phyloP scores from a whole-genome alignment of 192 early-diverging fungal species.

The Umbelopsis isabellina region DNA sequence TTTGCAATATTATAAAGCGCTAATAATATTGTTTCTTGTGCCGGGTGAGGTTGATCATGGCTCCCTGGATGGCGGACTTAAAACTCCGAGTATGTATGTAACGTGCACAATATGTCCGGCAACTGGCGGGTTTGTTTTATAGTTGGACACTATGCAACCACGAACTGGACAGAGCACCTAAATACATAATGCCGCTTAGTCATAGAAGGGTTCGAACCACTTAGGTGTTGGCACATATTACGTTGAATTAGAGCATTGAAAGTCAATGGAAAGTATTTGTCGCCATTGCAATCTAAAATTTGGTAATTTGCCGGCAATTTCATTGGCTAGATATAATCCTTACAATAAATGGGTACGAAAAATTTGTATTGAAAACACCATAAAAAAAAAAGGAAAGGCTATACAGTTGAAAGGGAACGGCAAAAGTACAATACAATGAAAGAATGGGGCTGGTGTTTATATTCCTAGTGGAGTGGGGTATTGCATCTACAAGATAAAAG shows the following conservation, averaged over 20 bases:
- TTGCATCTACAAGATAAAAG: not conserved
- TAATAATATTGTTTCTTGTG: too few relatives aligned
- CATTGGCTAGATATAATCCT: not conserved
- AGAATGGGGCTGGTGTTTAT: constrained; percentile 1
- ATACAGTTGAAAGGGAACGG: not conserved
- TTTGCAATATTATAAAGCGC: too few relatives aligned
- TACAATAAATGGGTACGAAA: not conserved
- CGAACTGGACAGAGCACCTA: too few relatives aligned
- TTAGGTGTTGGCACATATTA: not conserved
- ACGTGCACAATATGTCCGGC: too few relatives aligned
- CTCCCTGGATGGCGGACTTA: too few relatives aligned
- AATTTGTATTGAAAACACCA: too few relatives aligned
- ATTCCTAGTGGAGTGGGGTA: constrained; percentile 13
- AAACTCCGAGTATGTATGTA: too few relatives aligned
- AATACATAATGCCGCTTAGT: too few relatives aligned
- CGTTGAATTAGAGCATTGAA: not conserved
- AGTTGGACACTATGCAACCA: too few relatives aligned
- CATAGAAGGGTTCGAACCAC: too few relatives aligned
- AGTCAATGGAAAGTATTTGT: not conserved
- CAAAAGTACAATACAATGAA: not conserved
- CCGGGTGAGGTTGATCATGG: too few relatives aligned
- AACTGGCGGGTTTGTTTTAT: too few relatives aligned
- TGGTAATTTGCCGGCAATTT: not conserved
- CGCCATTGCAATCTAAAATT: constrained; percentile 6
- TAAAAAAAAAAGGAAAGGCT: constrained; percentile 20